Conservation (phyloP, 768 basidiomycete genomes). For the Paxillus involutus region DNA sequence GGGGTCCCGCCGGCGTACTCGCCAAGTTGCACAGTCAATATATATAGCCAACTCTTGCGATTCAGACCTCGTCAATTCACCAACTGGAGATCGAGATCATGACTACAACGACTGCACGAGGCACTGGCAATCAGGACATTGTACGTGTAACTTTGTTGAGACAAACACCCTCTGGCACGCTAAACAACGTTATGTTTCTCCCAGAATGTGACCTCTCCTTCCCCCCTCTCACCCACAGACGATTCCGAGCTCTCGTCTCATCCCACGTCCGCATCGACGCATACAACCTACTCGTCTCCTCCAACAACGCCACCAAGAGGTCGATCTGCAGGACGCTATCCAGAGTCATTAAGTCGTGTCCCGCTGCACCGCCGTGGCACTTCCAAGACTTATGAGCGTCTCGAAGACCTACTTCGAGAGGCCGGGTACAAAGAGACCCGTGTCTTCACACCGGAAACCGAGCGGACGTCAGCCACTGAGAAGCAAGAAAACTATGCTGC, state of each 20-base stretch:
- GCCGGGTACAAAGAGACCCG: constrained; percentile 93
- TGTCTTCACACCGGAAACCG: constrained; percentile 82
- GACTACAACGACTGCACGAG: constrained; percentile 11
- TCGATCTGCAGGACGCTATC: constrained; percentile 50
- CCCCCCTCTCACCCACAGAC: constrained; percentile 6
- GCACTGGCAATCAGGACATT: constrained; percentile 12
- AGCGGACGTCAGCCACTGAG: constrained; percentile 38
- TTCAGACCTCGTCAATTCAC: not conserved
- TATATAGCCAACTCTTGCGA: not conserved
- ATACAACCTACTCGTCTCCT: constrained; percentile 16
- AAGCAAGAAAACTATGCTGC: constrained; percentile 28
- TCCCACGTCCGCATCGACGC: constrained; percentile 9
- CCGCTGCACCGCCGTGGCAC: constrained; percentile 78
- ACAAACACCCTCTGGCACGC: not conserved
- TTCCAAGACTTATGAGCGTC: constrained; percentile 76
- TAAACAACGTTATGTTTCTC: constrained; percentile 12
- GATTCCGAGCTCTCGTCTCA: constrained; percentile 5
- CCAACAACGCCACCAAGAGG: constrained; percentile 44
- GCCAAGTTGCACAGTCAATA: not conserved
- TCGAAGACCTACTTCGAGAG: constrained; percentile 83
- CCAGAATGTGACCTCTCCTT: constrained; percentile 10
- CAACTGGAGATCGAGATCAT: constrained; percentile 14
- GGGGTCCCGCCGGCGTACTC: not conserved
- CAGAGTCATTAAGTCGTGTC: constrained; percentile 60
- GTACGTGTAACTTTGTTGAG: constrained; percentile 12